A percentile compares a stretch with the other conserved stretches of the same genome.
These are phyloP conservation scores for Schoenoplectus triqueter DNA, from an alignment of 202 grass and related monocot genomes.

Conservation along the genomic window DNA sequence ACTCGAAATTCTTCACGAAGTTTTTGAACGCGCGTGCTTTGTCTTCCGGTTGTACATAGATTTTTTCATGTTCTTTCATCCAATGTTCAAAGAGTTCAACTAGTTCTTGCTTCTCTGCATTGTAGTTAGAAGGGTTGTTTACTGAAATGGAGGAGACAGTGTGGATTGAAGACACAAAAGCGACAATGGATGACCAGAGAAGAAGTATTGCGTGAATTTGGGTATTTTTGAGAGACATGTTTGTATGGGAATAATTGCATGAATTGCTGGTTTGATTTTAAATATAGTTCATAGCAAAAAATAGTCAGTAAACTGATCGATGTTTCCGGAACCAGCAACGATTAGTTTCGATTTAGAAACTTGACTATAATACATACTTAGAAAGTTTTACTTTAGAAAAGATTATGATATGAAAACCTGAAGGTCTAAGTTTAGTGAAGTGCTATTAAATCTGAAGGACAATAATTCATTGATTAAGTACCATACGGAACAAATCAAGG, in stretches of 20 bases:
- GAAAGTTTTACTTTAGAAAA: background rate
- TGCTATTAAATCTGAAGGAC: too few species aligned
- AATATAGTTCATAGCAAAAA: background rate
- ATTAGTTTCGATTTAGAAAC: background rate
- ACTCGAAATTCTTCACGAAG: slow-evolving; percentile 21
- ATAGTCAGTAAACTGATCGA: background rate
- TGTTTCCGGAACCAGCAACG: background rate
- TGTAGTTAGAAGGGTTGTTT: background rate
- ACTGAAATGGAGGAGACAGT: background rate
- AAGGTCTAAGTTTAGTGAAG: too few species aligned
- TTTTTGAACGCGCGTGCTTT: background rate
- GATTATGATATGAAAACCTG: background rate
- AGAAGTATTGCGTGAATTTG: background rate
- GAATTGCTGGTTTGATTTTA: background rate
- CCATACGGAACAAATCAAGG: too few species aligned
- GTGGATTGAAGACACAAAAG: background rate
- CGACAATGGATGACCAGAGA: background rate
- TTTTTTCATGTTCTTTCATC: background rate
- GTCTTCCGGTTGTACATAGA: background rate
- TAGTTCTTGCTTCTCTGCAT: background rate
- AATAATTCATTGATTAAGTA: too few species aligned
- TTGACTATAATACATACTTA: background rate
- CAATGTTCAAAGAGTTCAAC: background rate
- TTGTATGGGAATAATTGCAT: background rate
- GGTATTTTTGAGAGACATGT: background rate